Conservation (phyloP, 331 rosid genomes). For the Telfairia occidentalis region DNA sequence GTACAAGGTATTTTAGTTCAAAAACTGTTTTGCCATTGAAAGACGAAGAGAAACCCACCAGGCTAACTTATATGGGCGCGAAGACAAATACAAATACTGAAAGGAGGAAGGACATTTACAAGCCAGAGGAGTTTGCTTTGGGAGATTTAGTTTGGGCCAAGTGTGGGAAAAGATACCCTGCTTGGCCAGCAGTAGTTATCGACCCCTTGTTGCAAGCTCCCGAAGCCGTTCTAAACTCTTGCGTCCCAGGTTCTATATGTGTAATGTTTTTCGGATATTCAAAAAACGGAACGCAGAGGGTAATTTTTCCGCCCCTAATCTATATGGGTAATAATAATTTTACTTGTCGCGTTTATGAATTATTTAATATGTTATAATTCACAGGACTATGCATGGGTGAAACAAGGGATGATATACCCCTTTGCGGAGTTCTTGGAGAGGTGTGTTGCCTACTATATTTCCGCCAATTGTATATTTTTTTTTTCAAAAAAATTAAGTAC, state of each 20-base stretch:
- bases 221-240: conserved; percentile 52
- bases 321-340: not conserved
- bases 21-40: conserved; percentile 18
- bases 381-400: conserved; percentile 99
- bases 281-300: conserved; percentile 79
- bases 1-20: conserved; percentile 15
- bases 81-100: conserved; percentile 22
- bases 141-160: conserved; percentile 97
- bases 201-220: conserved; percentile 84
- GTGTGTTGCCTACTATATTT: conserved; percentile 28
- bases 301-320: conserved; percentile 13
- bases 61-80: conserved; percentile 29
- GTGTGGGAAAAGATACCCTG: conserved; percentile 86
- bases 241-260: conserved; percentile 62
- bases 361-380: not conserved
- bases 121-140: conserved; percentile 71
- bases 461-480: conserved; percentile 1
- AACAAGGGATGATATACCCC: conserved; percentile 87
- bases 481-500: not conserved
- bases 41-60: conserved; percentile 22
- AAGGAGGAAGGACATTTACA: conserved; percentile 50
- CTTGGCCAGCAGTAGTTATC: conserved; percentile 94
- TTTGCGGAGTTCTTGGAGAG: conserved; percentile 63
- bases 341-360: not conserved
- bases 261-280: conserved; percentile 95